phyloP scores from a whole-genome alignment of 2,329 filamentous ascomycete genomes.

The Colletotrichum sp. region DNA sequence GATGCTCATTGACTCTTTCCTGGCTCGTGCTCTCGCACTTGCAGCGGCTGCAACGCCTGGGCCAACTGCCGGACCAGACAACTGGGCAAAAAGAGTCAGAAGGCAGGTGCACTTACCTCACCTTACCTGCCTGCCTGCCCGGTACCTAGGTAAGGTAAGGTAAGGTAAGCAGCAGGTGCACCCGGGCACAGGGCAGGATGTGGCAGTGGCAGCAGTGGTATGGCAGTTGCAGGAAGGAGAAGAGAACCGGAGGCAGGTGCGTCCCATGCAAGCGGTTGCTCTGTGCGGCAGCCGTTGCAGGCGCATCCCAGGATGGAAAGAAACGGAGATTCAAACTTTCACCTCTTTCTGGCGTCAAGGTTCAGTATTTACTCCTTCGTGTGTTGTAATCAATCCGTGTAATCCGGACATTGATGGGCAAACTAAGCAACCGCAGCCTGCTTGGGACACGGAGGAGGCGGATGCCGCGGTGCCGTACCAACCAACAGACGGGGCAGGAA shows the following conservation, averaged over 20 bases:
- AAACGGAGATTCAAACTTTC: neutral
- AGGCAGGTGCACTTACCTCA: neutral
- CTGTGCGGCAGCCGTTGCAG: slow-evolving; percentile 1
- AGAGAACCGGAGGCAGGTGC: slow-evolving; percentile 12
- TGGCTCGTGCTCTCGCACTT: neutral
- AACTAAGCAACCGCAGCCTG: neutral
- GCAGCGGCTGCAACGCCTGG: neutral
- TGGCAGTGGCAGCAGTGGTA: neutral
- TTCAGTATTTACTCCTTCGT: neutral
- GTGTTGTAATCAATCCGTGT: neutral
- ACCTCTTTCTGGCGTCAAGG: neutral
- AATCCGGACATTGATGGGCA: neutral
- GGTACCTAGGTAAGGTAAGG: neutral
- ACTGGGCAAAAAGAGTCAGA: neutral
- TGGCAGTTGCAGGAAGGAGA: neutral
- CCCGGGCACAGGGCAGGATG: neutral
- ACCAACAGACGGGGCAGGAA: neutral
- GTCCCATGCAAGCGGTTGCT: slow-evolving; percentile 3
- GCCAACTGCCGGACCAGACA: neutral
- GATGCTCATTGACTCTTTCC: neutral
- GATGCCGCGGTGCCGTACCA: neutral
- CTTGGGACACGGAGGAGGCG: neutral
- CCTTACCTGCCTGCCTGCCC: neutral
- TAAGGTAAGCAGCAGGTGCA: neutral
- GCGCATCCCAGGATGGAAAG: neutral